These are phyloP conservation scores for Ambrosia trifida DNA, from an alignment of 129 eudicot genomes.

Conservation along the genomic window DNA sequence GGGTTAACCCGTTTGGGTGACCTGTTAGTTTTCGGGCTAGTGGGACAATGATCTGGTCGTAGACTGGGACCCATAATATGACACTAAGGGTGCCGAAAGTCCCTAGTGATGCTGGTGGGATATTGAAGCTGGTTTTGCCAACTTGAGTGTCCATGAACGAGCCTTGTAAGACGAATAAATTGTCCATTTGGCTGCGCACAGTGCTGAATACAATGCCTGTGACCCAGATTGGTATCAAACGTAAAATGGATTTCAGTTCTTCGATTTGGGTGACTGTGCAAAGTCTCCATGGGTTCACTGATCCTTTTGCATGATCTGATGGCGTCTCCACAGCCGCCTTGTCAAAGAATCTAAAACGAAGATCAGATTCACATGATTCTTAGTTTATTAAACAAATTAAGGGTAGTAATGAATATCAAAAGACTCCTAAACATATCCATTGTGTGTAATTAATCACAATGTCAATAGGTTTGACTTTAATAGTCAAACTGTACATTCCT, in stretches of 20 bases:
- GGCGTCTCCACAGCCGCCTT: conserved; percentile 44
- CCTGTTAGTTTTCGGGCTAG: conserved; percentile 38
- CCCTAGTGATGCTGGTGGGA: conserved; percentile 47
- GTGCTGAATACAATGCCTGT: conserved; percentile 37
- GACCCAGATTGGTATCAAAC: conserved; percentile 44
- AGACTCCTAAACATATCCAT: not conserved
- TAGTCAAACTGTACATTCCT: not conserved
- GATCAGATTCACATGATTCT: conserved; percentile 12
- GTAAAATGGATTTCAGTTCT: conserved; percentile 38
- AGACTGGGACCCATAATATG: conserved; percentile 42
- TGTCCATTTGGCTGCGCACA: conserved; percentile 36
- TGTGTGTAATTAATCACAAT: not conserved
- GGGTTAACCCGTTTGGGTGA: conserved; percentile 39
- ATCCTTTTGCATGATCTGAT: conserved; percentile 25
- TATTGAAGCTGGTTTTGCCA: conserved; percentile 33
- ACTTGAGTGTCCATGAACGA: conserved; percentile 32
- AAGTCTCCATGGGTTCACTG: conserved; percentile 41
- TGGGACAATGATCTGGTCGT: conserved; percentile 40
- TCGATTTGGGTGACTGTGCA: conserved; percentile 51
- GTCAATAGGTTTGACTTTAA: not conserved
- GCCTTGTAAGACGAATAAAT: conserved; percentile 43
- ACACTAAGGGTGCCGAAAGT: conserved; percentile 42
- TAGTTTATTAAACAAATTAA: not conserved
- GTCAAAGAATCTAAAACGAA: conserved; percentile 40
- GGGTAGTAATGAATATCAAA: conserved; percentile 5